Base-by-base conservation (phyloP, 169 alveolate species). In the Plasmodium chabaudi region DNA sequence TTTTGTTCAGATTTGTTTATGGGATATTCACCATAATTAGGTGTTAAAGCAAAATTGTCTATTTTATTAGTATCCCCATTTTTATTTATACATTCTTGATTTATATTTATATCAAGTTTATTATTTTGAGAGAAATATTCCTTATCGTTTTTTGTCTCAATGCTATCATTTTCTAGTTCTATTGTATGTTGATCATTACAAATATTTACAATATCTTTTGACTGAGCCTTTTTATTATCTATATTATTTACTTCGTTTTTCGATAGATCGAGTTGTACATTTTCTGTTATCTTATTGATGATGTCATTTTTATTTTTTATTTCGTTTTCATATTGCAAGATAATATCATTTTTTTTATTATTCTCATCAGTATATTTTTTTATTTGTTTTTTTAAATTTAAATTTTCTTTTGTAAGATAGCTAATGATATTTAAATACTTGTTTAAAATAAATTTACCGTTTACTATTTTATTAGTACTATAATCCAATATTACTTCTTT, bases 331-430 rank as follows among this genome's bases (percentile, higher is more conserved):
- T 79, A 65, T 34, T 79, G 25, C 65, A 25, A 42, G 15, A 79
- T 68, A 53, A 27, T 67, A 79, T 71, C 69, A 39, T 79, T 34
- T 23, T 65, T 79, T 79, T 12, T n/a, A 47, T 21, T 47, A 79
- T 65, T 51, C 21, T 51, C 84, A 2, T 55, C 21, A n/a, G 53
- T 15, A n/a, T 27, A 17, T 17, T 27, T 79, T 67, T 79, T 82
- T 65, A 79, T 60, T 57, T 15, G 65, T 65, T 79, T 79, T 65
- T 79, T 79, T 79, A 79, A 67, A 53, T 79, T 67, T 79, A 79
- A 39, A 79, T 79, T 79, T 67, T 79, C 89, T 71, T 67, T 79
- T 49, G 56, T 79, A 46, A 79, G 49, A 79, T 67, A 59, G 19
- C 51, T 79, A 44, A 79, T 79, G 15, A 79, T 68, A 39, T 44